Base-by-base conservation (phyloP, 768 basidiomycete genomes). In the Plicaturopsis crispa region DNA sequence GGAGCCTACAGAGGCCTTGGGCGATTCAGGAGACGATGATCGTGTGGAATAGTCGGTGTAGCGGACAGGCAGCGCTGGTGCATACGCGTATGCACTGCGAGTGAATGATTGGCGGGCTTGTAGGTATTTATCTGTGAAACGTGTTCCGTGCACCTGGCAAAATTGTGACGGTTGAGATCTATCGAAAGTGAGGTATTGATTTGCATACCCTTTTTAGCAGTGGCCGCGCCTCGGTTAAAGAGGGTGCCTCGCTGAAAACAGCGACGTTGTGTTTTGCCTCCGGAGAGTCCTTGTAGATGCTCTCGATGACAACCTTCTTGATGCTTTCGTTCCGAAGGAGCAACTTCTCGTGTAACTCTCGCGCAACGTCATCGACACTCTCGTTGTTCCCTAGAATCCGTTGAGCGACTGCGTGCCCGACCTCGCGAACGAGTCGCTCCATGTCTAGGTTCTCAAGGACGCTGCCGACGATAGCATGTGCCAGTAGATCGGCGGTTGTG, bases 371-470 rank as follows among this genome's bases (percentile, higher is more conserved):
- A 55, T 98, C 94, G 14, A 98, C 93, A 50, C 85, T 92, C 59
- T 96, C 86, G 58, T 94, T 85, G 47, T 90, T 88, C 16, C 88
- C 86, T 7, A 90, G 74, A 57, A 98, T 90, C 36, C 93, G 77
- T 50, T 88, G 79, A 5, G 92, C 91, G 6, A 98, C 92, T 6
- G 91, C 91, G 41, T 84, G 73, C 13, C 94, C 94, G 35, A 98
- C 92, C 62, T 98, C 94, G 24, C 80, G 79, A 40, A 98, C 90
- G 26, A 98, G 73, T 21, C 91, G 78, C 53, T 98, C 94, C 94
- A 98, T 94, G 59, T 98, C 94, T 43, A 97, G 78, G 52, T 97
- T 96, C 65, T 98, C 94, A 20, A 98, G 72, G 31, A 97, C 93
- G 57, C 88, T 89, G 23, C 92, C 94, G 40, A 93, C 91, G 42